phyloP scores from a whole-genome alignment of 75 land plant genomes.

The Pinus taeda region DNA sequence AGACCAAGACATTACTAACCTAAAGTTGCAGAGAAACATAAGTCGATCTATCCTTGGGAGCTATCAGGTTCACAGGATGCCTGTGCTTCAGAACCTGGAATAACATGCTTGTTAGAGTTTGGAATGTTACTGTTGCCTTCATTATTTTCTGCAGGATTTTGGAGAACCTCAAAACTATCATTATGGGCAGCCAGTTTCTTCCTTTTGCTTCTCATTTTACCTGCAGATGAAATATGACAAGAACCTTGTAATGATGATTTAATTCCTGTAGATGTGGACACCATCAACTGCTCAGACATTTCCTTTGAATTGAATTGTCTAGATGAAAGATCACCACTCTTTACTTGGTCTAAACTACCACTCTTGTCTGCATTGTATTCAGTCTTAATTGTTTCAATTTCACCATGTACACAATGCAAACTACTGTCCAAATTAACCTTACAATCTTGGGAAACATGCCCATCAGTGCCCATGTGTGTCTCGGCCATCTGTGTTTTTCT shows the following conservation, averaged over 20 bases:
- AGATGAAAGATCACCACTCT: conserved; percentile 1
- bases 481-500: too few species aligned
- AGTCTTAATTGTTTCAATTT: too few species aligned
- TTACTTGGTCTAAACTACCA: not conserved
- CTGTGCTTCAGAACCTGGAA: conserved; percentile 6
- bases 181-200: not conserved
- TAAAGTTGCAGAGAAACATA: not conserved
- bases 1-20: too few species aligned
- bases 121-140: not conserved
- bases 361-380: too few species aligned
- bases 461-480: too few species aligned
- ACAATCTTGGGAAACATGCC: too few species aligned
- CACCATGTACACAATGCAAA: too few species aligned
- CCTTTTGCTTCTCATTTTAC: conserved; percentile 4
- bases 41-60: not conserved
- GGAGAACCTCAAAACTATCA: not conserved
- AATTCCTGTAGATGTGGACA: not conserved
- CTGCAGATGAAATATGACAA: not conserved
- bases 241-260: not conserved
- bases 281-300: not conserved
- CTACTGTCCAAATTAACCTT: too few species aligned
- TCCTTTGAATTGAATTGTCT: not conserved
- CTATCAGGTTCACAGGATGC: not conserved
- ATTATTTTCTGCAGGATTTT: conserved; percentile 5
- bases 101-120: not conserved